phyloP scores from a whole-genome alignment of 1,284 basidiomycete species.

The Cutaneotrichosporon sp. region DNA sequence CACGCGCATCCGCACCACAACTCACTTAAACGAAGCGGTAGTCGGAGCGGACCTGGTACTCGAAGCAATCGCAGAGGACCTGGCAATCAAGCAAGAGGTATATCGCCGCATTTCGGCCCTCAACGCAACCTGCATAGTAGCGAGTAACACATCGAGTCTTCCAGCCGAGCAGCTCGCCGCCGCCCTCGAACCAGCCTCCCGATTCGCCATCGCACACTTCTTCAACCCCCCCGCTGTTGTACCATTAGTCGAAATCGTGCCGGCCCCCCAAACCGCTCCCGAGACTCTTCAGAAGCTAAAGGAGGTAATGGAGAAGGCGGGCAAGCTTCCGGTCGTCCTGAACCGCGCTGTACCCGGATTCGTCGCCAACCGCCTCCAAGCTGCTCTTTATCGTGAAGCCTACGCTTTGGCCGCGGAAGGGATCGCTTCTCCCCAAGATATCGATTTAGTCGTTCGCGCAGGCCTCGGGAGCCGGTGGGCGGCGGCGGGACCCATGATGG shows the following conservation, averaged over 20 bases:
- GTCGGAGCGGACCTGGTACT: constrained; percentile 14
- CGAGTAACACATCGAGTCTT: constrained; percentile 21
- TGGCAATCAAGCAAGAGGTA: constrained; percentile 14
- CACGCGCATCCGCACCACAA: neutral
- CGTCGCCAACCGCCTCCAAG: constrained; percentile 23
- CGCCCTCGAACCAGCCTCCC: constrained; percentile 1
- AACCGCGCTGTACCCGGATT: constrained; percentile 19
- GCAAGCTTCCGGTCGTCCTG: constrained; percentile 21
- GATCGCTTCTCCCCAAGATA: constrained; percentile 18
- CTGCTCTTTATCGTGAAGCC: constrained; percentile 21
- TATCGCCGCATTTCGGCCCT: constrained; percentile 11
- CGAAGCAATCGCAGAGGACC: constrained; percentile 22
- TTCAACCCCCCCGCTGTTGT: constrained; percentile 21
- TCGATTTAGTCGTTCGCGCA: constrained; percentile 19
- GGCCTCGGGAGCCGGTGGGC: constrained; percentile 20
- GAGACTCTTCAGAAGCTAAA: constrained; percentile 11
- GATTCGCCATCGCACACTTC: constrained; percentile 24
- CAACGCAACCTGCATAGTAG: constrained; percentile 15
- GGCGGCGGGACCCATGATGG: constrained; percentile 19
- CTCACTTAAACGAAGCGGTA: constrained; percentile 14
- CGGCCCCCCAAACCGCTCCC: neutral
- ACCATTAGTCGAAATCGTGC: constrained; percentile 21
- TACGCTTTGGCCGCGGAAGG: constrained; percentile 18
- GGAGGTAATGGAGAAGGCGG: constrained; percentile 3
- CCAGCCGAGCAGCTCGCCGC: constrained; percentile 7